Conservation (phyloP, 108 stramenopile genomes). For the Schizochytrium sp. region DNA sequence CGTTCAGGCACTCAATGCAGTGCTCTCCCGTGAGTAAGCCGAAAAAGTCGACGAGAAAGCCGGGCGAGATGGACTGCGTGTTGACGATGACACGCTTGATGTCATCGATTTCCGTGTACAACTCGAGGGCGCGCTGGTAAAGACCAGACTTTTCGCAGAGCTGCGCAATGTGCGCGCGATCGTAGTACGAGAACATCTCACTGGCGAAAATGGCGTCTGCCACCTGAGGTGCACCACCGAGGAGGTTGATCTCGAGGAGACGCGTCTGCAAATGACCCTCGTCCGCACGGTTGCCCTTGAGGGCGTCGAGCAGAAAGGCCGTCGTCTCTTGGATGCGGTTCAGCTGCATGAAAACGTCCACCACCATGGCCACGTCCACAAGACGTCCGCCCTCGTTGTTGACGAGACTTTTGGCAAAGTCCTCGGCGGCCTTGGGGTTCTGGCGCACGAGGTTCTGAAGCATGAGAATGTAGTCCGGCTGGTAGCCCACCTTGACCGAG, state of each 20-base stretch:
- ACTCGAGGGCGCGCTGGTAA: slow-evolving; percentile 99
- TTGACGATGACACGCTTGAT: slow-evolving; percentile 69
- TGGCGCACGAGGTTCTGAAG: slow-evolving; percentile 91
- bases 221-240: slow-evolving; percentile 95
- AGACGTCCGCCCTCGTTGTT: slow-evolving; percentile 81
- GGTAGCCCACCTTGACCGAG: slow-evolving; percentile 82
- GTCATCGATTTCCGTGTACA: slow-evolving; percentile 94
- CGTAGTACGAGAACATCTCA: slow-evolving; percentile 95
- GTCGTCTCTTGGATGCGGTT: slow-evolving; percentile 96
- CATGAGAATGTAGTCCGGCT: slow-evolving; percentile 89
- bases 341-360: slow-evolving; percentile 90
- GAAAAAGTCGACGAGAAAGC: slow-evolving; percentile 92
- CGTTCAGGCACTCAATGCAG: slow-evolving; percentile 82
- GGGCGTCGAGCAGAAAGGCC: slow-evolving; percentile 90
- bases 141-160: slow-evolving; percentile 93
- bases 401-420: slow-evolving; percentile 89
- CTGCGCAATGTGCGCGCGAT: slow-evolving; percentile 88
- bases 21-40: slow-evolving; percentile 87
- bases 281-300: slow-evolving; percentile 95
- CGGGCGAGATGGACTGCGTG: slow-evolving; percentile 84
- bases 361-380: slow-evolving; percentile 89
- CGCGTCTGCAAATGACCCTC: slow-evolving; percentile 99
- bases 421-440: slow-evolving; percentile 93
- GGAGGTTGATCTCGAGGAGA: slow-evolving; percentile 98
- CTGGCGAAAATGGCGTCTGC: slow-evolving; percentile 99